Percentiles rank a stretch among this genome's conserved stretches.
Evolutionary conservation across 2,329 filamentous ascomycete species (phyloP).

Genomic region (Fusarium sp.): DNA sequence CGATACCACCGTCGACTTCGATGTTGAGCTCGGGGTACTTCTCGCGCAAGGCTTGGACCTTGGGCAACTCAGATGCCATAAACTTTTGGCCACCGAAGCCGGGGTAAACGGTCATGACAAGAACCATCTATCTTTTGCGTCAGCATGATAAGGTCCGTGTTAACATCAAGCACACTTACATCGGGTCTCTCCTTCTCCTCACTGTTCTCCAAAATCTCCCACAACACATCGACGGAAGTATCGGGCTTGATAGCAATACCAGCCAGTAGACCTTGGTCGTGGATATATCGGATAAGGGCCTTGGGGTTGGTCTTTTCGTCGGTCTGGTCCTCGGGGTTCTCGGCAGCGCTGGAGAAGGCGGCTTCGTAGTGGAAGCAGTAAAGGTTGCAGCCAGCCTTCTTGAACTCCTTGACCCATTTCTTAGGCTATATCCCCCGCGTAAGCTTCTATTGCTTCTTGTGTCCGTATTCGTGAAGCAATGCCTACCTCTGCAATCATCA

Average conservation of each 20-base stretch:
- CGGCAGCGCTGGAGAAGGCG: slow-evolving; percentile 87
- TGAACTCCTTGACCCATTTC: slow-evolving; percentile 97
- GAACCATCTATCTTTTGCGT: slow-evolving; percentile 78
- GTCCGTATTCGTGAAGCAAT: neutral
- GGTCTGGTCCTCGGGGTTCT: slow-evolving; percentile 75
- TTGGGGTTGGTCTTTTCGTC: slow-evolving; percentile 82
- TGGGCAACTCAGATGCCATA: slow-evolving; percentile 95
- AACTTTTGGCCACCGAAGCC: slow-evolving; percentile 99
- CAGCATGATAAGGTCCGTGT: slow-evolving; percentile 9
- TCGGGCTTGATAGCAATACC: slow-evolving; percentile 96
- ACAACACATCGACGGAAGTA: slow-evolving; percentile 90
- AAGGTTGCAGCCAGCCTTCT: slow-evolving; percentile 93
- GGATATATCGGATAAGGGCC: slow-evolving; percentile 90
- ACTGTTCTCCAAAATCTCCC: slow-evolving; percentile 82
- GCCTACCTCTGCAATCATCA: slow-evolving; percentile 97
- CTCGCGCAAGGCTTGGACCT: slow-evolving; percentile 84
- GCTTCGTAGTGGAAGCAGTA: slow-evolving; percentile 99
- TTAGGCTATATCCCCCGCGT: slow-evolving; percentile 73
- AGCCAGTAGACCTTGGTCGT: slow-evolving; percentile 86
- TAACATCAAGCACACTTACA: slow-evolving; percentile 66
- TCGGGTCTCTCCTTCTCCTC: slow-evolving; percentile 84
- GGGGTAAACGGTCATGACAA: slow-evolving; percentile 98
- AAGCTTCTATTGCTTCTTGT: slow-evolving; percentile 4
- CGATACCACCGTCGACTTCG: slow-evolving; percentile 94
- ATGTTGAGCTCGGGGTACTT: slow-evolving; percentile 94